These are phyloP conservation scores for Aspergillus costaricaensis DNA, from an alignment of 2,329 filamentous ascomycete genomes.

Conservation along the genomic window DNA sequence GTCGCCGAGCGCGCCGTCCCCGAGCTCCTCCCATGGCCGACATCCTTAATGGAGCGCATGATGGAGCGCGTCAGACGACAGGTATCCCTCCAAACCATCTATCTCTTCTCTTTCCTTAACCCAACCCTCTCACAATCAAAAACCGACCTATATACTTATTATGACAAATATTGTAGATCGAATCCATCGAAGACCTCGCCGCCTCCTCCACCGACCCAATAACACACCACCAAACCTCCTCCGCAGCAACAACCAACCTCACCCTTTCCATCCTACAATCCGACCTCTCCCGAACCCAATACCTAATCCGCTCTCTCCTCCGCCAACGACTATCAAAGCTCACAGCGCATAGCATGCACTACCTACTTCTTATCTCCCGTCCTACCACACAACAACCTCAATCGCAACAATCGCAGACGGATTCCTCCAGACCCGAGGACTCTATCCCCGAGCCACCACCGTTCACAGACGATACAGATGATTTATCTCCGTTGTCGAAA, in stretches of 20 bases:
- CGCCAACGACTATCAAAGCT: conserved; percentile 82
- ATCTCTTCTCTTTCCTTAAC: too few relatives aligned
- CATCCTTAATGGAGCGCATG: conserved; percentile 77
- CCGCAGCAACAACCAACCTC: conserved; percentile 65
- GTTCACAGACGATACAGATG: conserved; percentile 26
- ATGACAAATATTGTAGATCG: too few relatives aligned
- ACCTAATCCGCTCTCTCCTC: conserved; percentile 79
- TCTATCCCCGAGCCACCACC: conserved; percentile 34
- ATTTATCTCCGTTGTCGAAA: conserved; percentile 65
- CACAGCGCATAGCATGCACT: conserved; percentile 54
- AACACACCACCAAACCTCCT: conserved; percentile 11
- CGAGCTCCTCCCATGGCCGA: conserved; percentile 79
- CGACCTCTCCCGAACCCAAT: conserved; percentile 92
- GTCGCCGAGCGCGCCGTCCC: conserved; percentile 87
- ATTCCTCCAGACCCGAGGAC: conserved; percentile 30
- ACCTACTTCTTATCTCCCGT: conserved; percentile 34
- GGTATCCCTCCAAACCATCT: conserved; percentile 31
- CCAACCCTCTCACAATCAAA: too few relatives aligned
- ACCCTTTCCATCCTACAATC: conserved; percentile 93
- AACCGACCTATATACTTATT: too few relatives aligned
- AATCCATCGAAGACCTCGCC: conserved; percentile 65
- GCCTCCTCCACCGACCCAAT: conserved; percentile 45
- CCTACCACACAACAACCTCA: not conserved
- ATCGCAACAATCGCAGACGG: conserved; percentile 21
- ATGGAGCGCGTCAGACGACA: conserved; percentile 70